phyloP scores from a whole-genome alignment of 2,329 filamentous ascomycete species.

The Ophiocordyceps robertsii region DNA sequence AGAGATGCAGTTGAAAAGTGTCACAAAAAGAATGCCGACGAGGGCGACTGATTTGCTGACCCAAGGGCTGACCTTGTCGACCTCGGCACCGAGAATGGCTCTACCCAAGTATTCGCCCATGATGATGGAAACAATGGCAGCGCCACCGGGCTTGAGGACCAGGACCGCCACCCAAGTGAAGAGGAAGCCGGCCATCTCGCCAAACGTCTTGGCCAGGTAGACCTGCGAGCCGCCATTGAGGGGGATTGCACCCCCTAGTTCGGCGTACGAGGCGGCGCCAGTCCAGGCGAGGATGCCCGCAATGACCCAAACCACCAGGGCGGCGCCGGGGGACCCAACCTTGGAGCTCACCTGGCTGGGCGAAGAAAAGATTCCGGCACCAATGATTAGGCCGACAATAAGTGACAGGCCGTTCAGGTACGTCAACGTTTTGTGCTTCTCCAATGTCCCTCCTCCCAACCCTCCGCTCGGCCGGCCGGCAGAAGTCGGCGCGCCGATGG shows the following conservation, averaged over 20 bases:
- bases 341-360: conserved; percentile 87
- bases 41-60: conserved; percentile 82
- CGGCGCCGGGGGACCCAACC: conserved; percentile 80
- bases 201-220: conserved; percentile 92
- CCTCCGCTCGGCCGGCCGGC: conserved; percentile 31
- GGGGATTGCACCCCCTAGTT: conserved; percentile 89
- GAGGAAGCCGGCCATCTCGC: conserved; percentile 81
- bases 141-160: conserved; percentile 84
- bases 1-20: conserved; percentile 78
- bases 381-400: conserved; percentile 87
- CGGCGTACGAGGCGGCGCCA: conserved; percentile 85
- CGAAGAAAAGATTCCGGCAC: conserved; percentile 90
- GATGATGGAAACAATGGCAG: conserved; percentile 92
- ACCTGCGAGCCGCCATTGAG: conserved; percentile 89
- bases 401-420: conserved; percentile 87
- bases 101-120: conserved; percentile 96
- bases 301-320: conserved; percentile 81
- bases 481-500: conserved; percentile 64
- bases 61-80: conserved; percentile 69
- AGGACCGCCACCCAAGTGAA: conserved; percentile 95
- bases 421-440: conserved; percentile 92
- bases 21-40: conserved; percentile 61
- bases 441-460: conserved; percentile 64
- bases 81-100: conserved; percentile 75
- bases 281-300: conserved; percentile 95